Evolutionary conservation across 1,284 basidiomycete genomes (phyloP), one percentile per base, ranked within the genome.

Genomic region (Pterula multifida): DNA sequence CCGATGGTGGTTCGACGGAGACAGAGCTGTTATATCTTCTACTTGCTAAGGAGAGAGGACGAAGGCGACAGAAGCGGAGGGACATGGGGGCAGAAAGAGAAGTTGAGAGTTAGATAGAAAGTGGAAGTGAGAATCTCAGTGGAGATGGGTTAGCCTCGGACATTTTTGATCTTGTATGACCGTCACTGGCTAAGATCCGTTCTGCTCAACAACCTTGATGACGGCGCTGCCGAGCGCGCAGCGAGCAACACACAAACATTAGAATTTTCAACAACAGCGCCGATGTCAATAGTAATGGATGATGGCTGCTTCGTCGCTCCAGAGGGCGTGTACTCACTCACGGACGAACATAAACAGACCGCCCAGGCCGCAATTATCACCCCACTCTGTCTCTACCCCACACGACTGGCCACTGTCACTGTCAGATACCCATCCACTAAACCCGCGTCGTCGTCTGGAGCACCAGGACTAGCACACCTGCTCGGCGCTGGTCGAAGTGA

Each of bases 241-340:
- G 11, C 11, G 9, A 11, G 32, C 32, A 35, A 11, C 9, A 11
- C 32, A n/a, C 32, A n/a, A 35, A 35, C 32, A 35, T 35, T 35
- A n/a, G n/a, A 45, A 15, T 24, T n/a, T 9, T 9, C 32, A 21
- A 22, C 47, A 26, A 25, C 47, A 22, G 22, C 26, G 15, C 58
- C 39, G 39, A 42, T 52, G 48, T 6, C 39, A 22, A 42, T 17
- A 4, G 6, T 17, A n/a, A 88, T 88, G 82, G 85, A 88, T 70
- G 85, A 76, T 72, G 85, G 86, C 50, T 74, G 75, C 52, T 89
- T 90, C 65, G 81, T 88, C 52, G 87, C 87, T 28, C 87, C 88
- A 52, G 88, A 90, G 64, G 88, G 87, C 58, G 85, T 89, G 50
- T 90, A 90, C 67, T 81, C 85, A 19, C 75, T 88, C 60, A 85